Percentiles rank a stretch among this genome's conserved stretches.
These are phyloP conservation scores for Globisporangium recalcitrans DNA, from an alignment of 352 stramenopile genomes.

Conservation along the genomic window DNA sequence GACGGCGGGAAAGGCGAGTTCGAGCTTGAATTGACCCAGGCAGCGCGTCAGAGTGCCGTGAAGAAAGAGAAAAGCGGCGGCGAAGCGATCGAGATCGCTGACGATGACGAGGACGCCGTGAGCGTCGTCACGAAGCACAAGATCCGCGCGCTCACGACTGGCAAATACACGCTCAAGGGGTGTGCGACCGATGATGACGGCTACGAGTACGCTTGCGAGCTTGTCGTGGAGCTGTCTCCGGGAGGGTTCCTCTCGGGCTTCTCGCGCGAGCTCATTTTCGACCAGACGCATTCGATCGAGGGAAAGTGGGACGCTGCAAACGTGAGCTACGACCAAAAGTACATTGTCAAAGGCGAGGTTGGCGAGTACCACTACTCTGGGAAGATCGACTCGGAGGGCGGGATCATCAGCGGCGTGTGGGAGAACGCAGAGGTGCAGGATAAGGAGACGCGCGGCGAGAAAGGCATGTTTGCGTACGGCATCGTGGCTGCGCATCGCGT, in stretches of 20 bases:
- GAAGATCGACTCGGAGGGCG: constrained; percentile 30
- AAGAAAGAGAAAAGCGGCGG: not conserved
- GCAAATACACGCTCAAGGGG: constrained; percentile 47
- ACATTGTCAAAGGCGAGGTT: constrained; percentile 54
- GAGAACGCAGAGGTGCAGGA: constrained; percentile 35
- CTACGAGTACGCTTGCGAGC: constrained; percentile 67
- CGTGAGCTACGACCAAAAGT: constrained; percentile 50
- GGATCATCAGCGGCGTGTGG: constrained; percentile 44
- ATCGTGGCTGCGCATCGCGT: constrained; percentile 31
- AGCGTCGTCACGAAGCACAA: not conserved
- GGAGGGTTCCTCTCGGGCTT: constrained; percentile 32
- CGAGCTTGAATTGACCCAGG: constrained; percentile 40
- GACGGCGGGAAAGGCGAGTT: constrained; percentile 54
- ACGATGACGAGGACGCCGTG: constrained; percentile 20
- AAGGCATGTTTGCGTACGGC: constrained; percentile 54
- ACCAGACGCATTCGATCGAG: constrained; percentile 37
- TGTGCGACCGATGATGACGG: constrained; percentile 59
- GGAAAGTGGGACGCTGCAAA: constrained; percentile 30
- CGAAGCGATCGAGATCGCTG: constrained; percentile 12
- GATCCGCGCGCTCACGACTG: constrained; percentile 45
- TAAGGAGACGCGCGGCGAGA: constrained; percentile 30
- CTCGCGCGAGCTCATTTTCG: constrained; percentile 52
- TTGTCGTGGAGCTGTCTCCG: constrained; percentile 37
- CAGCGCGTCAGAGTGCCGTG: constrained; percentile 3
- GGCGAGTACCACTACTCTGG: constrained; percentile 50